Percentiles rank a stretch among this genome's conserved stretches.
phyloP scores from a whole-genome alignment of 1,284 basidiomycete genomes.

The Cerrena zonata region DNA sequence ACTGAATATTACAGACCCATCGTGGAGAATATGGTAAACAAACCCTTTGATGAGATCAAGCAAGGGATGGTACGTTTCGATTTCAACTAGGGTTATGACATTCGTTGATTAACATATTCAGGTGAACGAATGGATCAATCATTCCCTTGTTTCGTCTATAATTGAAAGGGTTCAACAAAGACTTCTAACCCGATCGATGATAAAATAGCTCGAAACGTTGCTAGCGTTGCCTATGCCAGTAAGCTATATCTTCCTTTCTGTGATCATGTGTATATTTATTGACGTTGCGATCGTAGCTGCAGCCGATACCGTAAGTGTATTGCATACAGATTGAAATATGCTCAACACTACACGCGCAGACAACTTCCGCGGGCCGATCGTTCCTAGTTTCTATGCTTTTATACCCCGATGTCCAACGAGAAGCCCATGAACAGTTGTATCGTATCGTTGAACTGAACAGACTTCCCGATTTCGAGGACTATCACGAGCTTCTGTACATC shows the following conservation, averaged over 20 bases:
- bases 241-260: no score
- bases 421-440: slow-evolving; percentile 26
- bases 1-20: slow-evolving; percentile 3
- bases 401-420: slow-evolving; percentile 9
- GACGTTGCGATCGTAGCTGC: not conserved
- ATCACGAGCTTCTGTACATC: slow-evolving; percentile 2
- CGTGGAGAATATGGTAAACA: slow-evolving; percentile 10
- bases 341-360: not conserved
- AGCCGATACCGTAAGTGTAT: not conserved
- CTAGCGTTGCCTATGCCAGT: slow-evolving; percentile 1
- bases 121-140: slow-evolving; percentile 9
- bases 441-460: slow-evolving; percentile 11
- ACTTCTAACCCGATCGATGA: slow-evolving; percentile 1
- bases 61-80: slow-evolving; percentile 18
- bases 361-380: not conserved
- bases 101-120: not conserved
- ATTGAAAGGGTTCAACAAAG: not conserved
- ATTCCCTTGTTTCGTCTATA: slow-evolving; percentile 1
- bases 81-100: not conserved
- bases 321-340: not conserved
- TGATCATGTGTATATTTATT: not conserved
- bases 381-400: slow-evolving; percentile 4
- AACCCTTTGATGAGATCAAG: slow-evolving; percentile 20
- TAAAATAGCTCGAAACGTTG: slow-evolving; percentile 3
- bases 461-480: slow-evolving; percentile 9